Conservation (phyloP, 192 early-diverging fungal species). For the Coemansia erecta region DNA sequence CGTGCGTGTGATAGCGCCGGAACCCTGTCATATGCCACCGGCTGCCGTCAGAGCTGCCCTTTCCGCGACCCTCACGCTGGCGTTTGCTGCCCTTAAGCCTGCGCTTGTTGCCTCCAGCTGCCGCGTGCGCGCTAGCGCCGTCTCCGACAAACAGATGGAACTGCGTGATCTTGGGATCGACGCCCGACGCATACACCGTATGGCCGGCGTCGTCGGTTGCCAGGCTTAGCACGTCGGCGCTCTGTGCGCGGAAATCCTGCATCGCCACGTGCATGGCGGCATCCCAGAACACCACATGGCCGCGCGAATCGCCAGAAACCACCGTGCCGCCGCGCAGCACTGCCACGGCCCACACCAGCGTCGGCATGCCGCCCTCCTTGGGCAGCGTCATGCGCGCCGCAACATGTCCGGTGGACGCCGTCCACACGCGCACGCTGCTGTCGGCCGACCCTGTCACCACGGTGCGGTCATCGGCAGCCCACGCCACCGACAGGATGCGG, state of each 20-base stretch:
- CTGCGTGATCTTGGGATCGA: constrained; percentile 83
- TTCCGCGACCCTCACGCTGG: background rate
- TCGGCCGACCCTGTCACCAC: constrained; percentile 85
- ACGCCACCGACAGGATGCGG: constrained; percentile 84
- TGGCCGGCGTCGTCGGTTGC: constrained; percentile 61
- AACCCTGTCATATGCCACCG: constrained; percentile 83
- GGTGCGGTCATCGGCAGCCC: constrained; percentile 67
- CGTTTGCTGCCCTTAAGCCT: too few species aligned
- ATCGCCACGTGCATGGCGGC: constrained; percentile 61
- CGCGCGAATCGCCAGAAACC: constrained; percentile 88
- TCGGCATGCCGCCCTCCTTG: constrained; percentile 65
- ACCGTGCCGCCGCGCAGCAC: constrained; percentile 70
- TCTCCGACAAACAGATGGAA: constrained; percentile 54
- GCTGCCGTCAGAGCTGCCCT: background rate
- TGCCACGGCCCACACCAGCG: constrained; percentile 85
- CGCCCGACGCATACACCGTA: constrained; percentile 82
- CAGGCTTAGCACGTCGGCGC: constrained; percentile 87
- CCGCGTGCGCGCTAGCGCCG: constrained; percentile 13
- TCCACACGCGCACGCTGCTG: constrained; percentile 72
- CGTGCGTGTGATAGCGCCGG: constrained; percentile 91
- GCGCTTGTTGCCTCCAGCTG: too few species aligned
- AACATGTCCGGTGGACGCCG: constrained; percentile 55
- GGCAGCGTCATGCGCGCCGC: constrained; percentile 75
- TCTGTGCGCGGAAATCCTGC: constrained; percentile 72
- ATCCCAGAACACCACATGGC: constrained; percentile 90